Conservation (phyloP, 1,284 basidiomycete species). For the Ganoderma boninense region DNA sequence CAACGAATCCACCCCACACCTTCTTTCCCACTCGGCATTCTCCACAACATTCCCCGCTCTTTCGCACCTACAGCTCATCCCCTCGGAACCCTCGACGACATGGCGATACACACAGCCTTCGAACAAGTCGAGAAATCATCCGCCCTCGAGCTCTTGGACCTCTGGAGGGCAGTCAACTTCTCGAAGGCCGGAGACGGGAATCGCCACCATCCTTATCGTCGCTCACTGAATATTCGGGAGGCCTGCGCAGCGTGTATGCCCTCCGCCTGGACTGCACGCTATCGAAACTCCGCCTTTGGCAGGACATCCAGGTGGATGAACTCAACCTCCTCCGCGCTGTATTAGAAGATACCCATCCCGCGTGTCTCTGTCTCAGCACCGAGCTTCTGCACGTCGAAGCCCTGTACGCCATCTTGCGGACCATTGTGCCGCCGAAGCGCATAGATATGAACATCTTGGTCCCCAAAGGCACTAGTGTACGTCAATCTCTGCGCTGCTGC, state of each 20-base stretch:
- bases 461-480: neutral
- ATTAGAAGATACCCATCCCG: neutral
- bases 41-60: neutral
- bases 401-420: neutral
- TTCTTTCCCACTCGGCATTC: neutral
- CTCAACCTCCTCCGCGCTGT: neutral
- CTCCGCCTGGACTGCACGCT: neutral
- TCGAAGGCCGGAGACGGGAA: too few relatives aligned
- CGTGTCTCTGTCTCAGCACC: neutral
- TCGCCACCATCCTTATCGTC: neutral
- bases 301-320: neutral
- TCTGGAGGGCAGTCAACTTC: too few relatives aligned
- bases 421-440: neutral
- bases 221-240: neutral
- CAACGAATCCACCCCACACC: neutral
- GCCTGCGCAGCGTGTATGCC: neutral
- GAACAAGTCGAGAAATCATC: too few relatives aligned
- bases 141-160: too few relatives aligned
- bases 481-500: neutral
- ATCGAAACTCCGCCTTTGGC: neutral
- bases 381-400: neutral
- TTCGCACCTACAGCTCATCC: neutral
- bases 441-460: too few relatives aligned
- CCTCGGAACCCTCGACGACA: neutral
- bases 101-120: too few relatives aligned